Evolutionary conservation across 495 filamentous ascomycete genomes (phyloP), one percentile per base, ranked within the genome.

Genomic region (Neurospora sp.): DNA sequence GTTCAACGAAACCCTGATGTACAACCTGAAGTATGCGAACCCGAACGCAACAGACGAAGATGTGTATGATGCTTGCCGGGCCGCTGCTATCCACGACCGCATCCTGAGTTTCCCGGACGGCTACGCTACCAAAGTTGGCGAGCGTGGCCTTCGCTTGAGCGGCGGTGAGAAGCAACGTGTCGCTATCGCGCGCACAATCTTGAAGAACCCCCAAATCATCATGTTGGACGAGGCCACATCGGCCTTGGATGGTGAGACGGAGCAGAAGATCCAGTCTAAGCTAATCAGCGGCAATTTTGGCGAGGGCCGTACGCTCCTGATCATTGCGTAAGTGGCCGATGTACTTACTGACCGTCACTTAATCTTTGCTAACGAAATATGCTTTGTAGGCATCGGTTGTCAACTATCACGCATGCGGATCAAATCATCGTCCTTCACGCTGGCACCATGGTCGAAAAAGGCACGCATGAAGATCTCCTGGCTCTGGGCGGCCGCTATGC

Each of bases 101-200:
- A 99, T 99, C 77, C 80, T 97, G 81, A 87, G 88, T 40, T 98
- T 99, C 86, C 95, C 96, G 0, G 96, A 99, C 77, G 89, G 90
- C 7, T 99, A 99, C 79, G 81, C 90, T 40, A 97, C 96, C 41
- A 94, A 92, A 81, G 96, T 99, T 31, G 96, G 96, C 76, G 96
- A 99, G 82, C 93, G 96, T 69, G 96, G 96, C 27, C 86, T 98
- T 14, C 90, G 95, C 9, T 88, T 99, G 10, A 97, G 93, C 70
- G 96, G 96, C 23, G 96, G 96, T 42, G 96, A 99, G 83, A 97
- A 97, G 82, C 96, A 99, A 82, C 92, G 96, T 39, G 93, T 98
- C 48, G 96, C 96, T 10, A 99, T 99, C 79, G 96, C 96, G 66
- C 91, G 96, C 54, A 97, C 96, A 14, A 97, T 99, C 72, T 85